Conservation (phyloP, 2,329 filamentous ascomycete species). For the Calonectria naviculata region DNA sequence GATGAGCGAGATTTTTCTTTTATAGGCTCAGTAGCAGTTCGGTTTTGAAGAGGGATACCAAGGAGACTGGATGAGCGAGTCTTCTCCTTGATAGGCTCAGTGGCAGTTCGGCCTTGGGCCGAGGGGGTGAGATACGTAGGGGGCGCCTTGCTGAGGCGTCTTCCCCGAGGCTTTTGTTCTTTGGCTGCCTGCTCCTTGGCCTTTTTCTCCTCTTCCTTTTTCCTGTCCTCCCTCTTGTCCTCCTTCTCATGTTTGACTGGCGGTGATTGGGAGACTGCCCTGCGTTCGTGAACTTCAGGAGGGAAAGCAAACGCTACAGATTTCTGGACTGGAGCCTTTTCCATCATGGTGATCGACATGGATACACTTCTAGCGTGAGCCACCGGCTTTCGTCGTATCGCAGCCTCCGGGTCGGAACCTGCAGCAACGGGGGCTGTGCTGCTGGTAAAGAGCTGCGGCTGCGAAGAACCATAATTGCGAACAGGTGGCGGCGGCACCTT, state of each 20-base stretch:
- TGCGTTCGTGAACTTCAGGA: slow-evolving; percentile 42
- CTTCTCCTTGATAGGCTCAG: slow-evolving; percentile 27
- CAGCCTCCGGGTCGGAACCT: slow-evolving; percentile 25
- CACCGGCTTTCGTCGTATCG: slow-evolving; percentile 32
- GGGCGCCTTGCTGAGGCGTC: slow-evolving; percentile 47
- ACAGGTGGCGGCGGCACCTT: slow-evolving; percentile 36
- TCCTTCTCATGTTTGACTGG: slow-evolving; percentile 67
- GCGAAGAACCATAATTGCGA: slow-evolving; percentile 37
- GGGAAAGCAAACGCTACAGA: slow-evolving; percentile 47
- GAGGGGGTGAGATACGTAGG: slow-evolving; percentile 33
- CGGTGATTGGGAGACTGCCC: slow-evolving; percentile 68
- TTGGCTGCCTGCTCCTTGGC: slow-evolving; percentile 7
- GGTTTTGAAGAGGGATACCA: slow-evolving; percentile 36
- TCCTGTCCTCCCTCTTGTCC: slow-evolving; percentile 54
- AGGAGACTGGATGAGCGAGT: slow-evolving; percentile 41
- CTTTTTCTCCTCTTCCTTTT: slow-evolving; percentile 36
- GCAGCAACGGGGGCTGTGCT: slow-evolving; percentile 19
- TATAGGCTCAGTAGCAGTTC: slow-evolving; percentile 32
- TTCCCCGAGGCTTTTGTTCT: slow-evolving; percentile 35
- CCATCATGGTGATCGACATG: slow-evolving; percentile 21
- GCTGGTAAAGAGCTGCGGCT: slow-evolving; percentile 31
- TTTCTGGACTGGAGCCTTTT: slow-evolving; percentile 39
- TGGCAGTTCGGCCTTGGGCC: slow-evolving; percentile 30
- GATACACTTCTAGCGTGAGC: slow-evolving; percentile 21
- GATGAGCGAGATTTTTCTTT: slow-evolving; percentile 36